Evolutionary conservation across 2,329 filamentous ascomycete species (phyloP).

Genomic region (Aspergillus versicolor): DNA sequence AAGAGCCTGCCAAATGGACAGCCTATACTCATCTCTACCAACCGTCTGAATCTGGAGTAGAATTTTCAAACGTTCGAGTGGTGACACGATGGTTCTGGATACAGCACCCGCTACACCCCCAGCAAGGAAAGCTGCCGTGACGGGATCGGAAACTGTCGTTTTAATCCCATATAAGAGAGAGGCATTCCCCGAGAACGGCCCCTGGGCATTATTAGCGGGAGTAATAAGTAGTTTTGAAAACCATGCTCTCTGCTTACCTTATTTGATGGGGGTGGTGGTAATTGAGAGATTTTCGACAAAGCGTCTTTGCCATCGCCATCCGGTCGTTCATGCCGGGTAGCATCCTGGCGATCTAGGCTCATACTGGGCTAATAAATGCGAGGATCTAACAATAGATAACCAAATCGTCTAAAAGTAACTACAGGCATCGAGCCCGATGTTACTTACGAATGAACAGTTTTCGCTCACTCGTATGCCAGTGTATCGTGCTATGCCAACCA

Average conservation of each 20-base stretch:
- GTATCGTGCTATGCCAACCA: background rate
- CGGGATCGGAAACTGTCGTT: slow-evolving; percentile 69
- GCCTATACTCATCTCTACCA: slow-evolving; percentile 87
- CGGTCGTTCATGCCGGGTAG: slow-evolving; percentile 20
- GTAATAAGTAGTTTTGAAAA: background rate
- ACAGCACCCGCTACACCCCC: slow-evolving; percentile 94
- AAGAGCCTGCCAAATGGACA: slow-evolving; percentile 85
- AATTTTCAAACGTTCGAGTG: slow-evolving; percentile 93
- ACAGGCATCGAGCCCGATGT: background rate
- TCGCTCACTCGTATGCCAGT: background rate
- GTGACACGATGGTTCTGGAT: slow-evolving; percentile 95
- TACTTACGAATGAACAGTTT: background rate
- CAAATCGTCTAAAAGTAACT: background rate
- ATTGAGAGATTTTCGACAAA: slow-evolving; percentile 21
- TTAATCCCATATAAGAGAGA: slow-evolving; percentile 26
- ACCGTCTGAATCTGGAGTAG: slow-evolving; percentile 94
- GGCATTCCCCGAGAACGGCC: slow-evolving; percentile 13
- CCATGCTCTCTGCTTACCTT: slow-evolving; percentile 21
- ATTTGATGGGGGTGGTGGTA: slow-evolving; percentile 19
- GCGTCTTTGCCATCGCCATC: slow-evolving; percentile 18
- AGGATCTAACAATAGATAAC: background rate
- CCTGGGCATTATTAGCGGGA: slow-evolving; percentile 17
- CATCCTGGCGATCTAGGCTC: slow-evolving; percentile 36
- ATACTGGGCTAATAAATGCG: slow-evolving; percentile 21
- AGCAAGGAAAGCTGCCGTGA: slow-evolving; percentile 87